Percentiles rank a stretch among this genome's conserved stretches.
Evolutionary conservation across 2,329 filamentous ascomycete genomes (phyloP).

Genomic region (Phaeosphaeriaceae sp.): DNA sequence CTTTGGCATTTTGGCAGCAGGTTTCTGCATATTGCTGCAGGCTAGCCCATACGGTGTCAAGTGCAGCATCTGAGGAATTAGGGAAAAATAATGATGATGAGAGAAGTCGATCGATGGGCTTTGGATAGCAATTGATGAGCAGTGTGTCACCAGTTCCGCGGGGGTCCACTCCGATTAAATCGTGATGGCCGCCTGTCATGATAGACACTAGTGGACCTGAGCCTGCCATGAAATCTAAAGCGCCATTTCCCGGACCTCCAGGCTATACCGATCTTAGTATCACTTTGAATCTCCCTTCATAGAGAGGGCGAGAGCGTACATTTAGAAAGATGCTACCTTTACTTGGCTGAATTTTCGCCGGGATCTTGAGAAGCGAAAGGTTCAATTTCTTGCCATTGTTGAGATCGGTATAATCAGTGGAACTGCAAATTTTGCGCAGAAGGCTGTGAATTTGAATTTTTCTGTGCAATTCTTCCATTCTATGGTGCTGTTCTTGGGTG

Average conservation of each 20-base stretch:
- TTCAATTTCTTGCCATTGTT: not conserved
- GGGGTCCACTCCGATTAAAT: not conserved
- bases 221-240: no score
- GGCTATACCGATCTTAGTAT: no score
- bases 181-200: not conserved
- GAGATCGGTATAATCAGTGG: not conserved
- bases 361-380: not conserved
- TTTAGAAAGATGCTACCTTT: not conserved
- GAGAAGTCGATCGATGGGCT: not conserved
- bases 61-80: not conserved
- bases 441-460: no score
- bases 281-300: no score
- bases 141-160: not conserved
- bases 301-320: not conserved
- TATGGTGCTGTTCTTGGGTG: no score
- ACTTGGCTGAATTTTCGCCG: not conserved
- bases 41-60: not conserved
- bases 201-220: not conserved
- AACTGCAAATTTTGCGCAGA: not conserved
- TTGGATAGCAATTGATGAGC: not conserved
- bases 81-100: not conserved
- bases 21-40: not conserved
- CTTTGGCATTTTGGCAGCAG: not conserved
- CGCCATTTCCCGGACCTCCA: no score
- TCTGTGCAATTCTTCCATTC: no score